Evolutionary conservation across 768 basidiomycete species (phyloP).

Genomic region (Psilocybe cyanescens): DNA sequence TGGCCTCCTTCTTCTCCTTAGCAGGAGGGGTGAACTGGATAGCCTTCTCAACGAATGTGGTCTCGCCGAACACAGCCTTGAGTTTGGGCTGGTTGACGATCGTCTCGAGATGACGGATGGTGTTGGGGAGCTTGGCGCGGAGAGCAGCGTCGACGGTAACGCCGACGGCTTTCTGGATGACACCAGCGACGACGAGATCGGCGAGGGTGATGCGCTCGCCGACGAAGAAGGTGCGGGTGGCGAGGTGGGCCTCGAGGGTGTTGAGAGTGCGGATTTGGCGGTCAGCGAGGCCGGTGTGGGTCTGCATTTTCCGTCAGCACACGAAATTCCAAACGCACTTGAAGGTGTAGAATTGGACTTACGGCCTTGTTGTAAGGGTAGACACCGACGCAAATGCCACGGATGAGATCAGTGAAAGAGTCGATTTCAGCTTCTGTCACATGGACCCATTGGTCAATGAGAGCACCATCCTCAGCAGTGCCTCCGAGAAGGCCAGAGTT

Average conservation of each 20-base stretch:
- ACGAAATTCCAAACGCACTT: not conserved
- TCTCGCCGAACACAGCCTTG: slow-evolving; percentile 65
- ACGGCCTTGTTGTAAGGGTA: slow-evolving; percentile 87
- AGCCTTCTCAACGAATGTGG: slow-evolving; percentile 69
- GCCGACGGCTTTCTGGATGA: slow-evolving; percentile 56
- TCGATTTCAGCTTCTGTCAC: slow-evolving; percentile 72
- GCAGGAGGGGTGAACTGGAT: slow-evolving; percentile 72
- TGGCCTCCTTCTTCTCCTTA: slow-evolving; percentile 77
- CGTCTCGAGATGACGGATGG: slow-evolving; percentile 87
- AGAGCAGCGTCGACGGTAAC: slow-evolving; percentile 67
- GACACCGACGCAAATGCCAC: slow-evolving; percentile 45
- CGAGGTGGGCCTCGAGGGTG: slow-evolving; percentile 76
- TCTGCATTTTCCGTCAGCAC: slow-evolving; percentile 36
- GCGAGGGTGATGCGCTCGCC: slow-evolving; percentile 95
- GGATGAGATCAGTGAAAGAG: slow-evolving; percentile 36
- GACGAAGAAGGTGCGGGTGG: slow-evolving; percentile 85
- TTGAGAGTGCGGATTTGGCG: slow-evolving; percentile 59
- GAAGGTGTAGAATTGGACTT: slow-evolving; percentile 29
- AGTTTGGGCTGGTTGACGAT: slow-evolving; percentile 83
- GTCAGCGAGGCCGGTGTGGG: slow-evolving; percentile 59
- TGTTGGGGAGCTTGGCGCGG: slow-evolving; percentile 73
- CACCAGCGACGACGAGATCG: slow-evolving; percentile 72
- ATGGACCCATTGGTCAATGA: slow-evolving; percentile 86
- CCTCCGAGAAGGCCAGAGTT: slow-evolving; percentile 80
- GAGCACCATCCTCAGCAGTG: slow-evolving; percentile 65